Percentiles rank a stretch among this genome's conserved stretches.
Evolutionary conservation across 2,329 filamentous ascomycete genomes (phyloP).

Genomic region (Escovopsis sp.): DNA sequence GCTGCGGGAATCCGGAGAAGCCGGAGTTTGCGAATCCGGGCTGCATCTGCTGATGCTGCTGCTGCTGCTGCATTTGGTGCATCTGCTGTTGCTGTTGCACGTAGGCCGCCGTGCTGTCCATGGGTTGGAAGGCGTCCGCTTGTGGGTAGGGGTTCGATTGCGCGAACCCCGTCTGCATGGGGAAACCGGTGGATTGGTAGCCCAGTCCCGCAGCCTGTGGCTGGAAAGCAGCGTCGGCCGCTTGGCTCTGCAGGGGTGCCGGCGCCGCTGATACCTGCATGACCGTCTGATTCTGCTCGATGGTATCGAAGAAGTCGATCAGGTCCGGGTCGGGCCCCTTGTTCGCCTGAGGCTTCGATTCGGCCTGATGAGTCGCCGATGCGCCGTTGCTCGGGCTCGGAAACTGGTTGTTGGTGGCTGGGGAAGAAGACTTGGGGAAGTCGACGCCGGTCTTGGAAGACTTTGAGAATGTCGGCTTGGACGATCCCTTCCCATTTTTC

Average conservation of each 20-base stretch:
- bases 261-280: constrained; percentile 33
- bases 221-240: constrained; percentile 17
- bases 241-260: constrained; percentile 17
- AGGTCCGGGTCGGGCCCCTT: constrained; percentile 62
- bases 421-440: constrained; percentile 23
- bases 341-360: constrained; percentile 31
- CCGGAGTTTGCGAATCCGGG: constrained; percentile 53
- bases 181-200: constrained; percentile 13
- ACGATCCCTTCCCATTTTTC: constrained; percentile 25
- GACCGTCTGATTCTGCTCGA: constrained; percentile 73
- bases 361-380: constrained; percentile 7
- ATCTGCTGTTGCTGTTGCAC: constrained; percentile 18
- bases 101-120: constrained; percentile 11
- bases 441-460: constrained; percentile 21
- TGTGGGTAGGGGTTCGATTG: constrained; percentile 20
- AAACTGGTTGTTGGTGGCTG: constrained; percentile 29
- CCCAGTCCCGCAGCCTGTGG: constrained; percentile 23
- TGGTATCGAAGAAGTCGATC: constrained; percentile 91
- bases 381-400: constrained; percentile 17
- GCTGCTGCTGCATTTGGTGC: constrained; percentile 16
- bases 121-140: constrained; percentile 18
- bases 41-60: constrained; percentile 28
- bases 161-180: constrained; percentile 13
- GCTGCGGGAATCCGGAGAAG: constrained; percentile 70
- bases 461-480: constrained; percentile 17